A percentile compares a stretch with the other conserved stretches of the same genome.
These are phyloP conservation scores for Aspergillus hancockii DNA, from an alignment of 495 filamentous ascomycete species.

Conservation along the genomic window DNA sequence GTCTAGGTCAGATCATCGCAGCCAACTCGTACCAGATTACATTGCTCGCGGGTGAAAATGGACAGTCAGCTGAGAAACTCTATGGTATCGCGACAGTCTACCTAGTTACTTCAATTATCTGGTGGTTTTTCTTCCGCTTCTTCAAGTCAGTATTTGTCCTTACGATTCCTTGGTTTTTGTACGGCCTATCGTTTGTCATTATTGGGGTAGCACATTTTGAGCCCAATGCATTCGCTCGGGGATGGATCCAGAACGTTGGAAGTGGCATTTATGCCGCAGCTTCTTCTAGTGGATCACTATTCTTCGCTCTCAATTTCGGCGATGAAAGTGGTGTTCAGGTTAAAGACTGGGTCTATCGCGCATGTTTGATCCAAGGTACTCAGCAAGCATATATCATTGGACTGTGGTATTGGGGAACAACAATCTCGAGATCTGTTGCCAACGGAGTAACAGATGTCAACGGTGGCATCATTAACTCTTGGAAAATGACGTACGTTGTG, in stretches of 20 bases:
- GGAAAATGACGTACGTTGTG: constrained; percentile 49
- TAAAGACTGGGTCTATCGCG: constrained; percentile 54
- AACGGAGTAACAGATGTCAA: constrained; percentile 37
- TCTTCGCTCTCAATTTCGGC: constrained; percentile 55
- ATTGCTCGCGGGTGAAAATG: constrained; percentile 64
- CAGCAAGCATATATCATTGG: constrained; percentile 53
- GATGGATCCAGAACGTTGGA: constrained; percentile 52
- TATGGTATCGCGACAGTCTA: constrained; percentile 70
- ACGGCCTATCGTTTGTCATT: constrained; percentile 65
- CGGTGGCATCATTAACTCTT: constrained; percentile 41
- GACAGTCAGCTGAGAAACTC: constrained; percentile 60
- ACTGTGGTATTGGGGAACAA: constrained; percentile 55
- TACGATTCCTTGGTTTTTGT: constrained; percentile 62
- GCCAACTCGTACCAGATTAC: constrained; percentile 75
- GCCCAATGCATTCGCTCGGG: constrained; percentile 39
- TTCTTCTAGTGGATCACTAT: constrained; percentile 51
- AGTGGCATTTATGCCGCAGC: constrained; percentile 50
- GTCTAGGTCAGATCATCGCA: constrained; percentile 69
- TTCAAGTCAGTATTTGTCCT: constrained; percentile 63
- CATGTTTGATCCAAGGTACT: constrained; percentile 52
- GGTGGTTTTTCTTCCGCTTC: constrained; percentile 66
- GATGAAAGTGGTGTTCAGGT: constrained; percentile 51
- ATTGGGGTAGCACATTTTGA: constrained; percentile 65
- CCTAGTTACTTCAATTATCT: constrained; percentile 58
- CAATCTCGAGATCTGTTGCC: constrained; percentile 37